A percentile compares a stretch with the other conserved stretches of the same genome.
These are phyloP conservation scores for Jacaranda copaia DNA, from an alignment of 257 asterid species.

Conservation along the genomic window DNA sequence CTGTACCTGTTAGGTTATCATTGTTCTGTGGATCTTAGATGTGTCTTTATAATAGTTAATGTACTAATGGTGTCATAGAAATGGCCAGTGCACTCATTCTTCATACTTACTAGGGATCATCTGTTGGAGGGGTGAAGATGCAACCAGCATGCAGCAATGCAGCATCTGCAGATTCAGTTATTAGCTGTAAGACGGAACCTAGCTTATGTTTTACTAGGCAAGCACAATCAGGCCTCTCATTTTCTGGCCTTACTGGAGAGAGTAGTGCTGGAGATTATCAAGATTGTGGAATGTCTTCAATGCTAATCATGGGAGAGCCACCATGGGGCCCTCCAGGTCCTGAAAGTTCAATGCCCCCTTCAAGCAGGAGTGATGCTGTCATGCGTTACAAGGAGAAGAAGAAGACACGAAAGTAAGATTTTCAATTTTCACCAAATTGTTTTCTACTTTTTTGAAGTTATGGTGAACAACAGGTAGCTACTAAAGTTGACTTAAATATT, in stretches of 20 bases:
- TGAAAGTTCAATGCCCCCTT: slow-evolving; percentile 63
- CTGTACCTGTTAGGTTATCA: background rate
- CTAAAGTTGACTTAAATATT: background rate
- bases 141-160: slow-evolving; percentile 87
- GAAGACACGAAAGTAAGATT: slow-evolving; percentile 67
- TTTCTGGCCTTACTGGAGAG: slow-evolving; percentile 78
- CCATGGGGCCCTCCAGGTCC: slow-evolving; percentile 71
- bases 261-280: slow-evolving; percentile 67
- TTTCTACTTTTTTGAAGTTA: background rate
- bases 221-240: slow-evolving; percentile 64
- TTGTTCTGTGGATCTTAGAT: background rate
- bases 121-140: slow-evolving; percentile 53
- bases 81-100: slow-evolving; percentile 5
- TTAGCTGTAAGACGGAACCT: slow-evolving; percentile 89
- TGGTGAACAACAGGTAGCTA: background rate
- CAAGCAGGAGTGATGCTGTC: slow-evolving; percentile 82
- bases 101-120: slow-evolving; percentile 56
- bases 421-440: background rate
- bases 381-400: slow-evolving; percentile 96
- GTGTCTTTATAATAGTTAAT: background rate
- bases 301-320: slow-evolving; percentile 68
- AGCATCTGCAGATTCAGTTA: slow-evolving; percentile 77
- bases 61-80: slow-evolving; percentile 4
- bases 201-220: slow-evolving; percentile 61
- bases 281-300: slow-evolving; percentile 77